These are phyloP conservation scores for Phytophthora melonis DNA, from an alignment of 352 stramenopile genomes.

Conservation along the genomic window DNA sequence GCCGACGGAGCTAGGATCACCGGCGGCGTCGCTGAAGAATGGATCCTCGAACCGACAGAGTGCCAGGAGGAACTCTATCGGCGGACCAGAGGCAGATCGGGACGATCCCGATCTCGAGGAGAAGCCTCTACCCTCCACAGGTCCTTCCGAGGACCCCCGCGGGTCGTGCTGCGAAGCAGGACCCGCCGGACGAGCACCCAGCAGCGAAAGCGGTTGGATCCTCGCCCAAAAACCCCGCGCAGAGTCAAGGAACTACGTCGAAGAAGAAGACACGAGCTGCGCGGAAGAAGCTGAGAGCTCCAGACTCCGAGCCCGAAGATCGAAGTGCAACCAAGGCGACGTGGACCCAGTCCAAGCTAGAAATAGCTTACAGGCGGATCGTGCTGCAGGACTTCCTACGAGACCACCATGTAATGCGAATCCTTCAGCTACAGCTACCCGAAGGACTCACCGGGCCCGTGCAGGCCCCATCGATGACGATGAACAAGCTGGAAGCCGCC, in stretches of 20 bases:
- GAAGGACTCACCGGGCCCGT: background rate
- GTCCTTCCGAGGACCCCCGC: slow-evolving; percentile 3
- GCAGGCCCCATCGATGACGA: background rate
- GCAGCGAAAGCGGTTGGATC: too few relatives aligned
- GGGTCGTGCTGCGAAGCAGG: slow-evolving; percentile 5
- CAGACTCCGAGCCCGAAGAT: background rate
- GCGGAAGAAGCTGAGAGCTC: slow-evolving; percentile 5
- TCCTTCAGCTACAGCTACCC: background rate
- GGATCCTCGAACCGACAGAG: too few relatives aligned
- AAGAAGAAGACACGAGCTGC: slow-evolving; percentile 1
- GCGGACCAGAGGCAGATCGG: slow-evolving; percentile 3
- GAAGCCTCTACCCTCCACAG: slow-evolving; percentile 13
- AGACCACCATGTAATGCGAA: slow-evolving; percentile 1
- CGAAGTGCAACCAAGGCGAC: background rate
- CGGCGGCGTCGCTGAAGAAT: too few relatives aligned
- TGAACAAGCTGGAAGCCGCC: background rate
- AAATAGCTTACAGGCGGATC: background rate
- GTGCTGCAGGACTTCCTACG: background rate
- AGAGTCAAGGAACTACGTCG: too few relatives aligned
- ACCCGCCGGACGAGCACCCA: background rate
- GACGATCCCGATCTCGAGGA: slow-evolving; percentile 9
- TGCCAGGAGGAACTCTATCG: slow-evolving; percentile 12
- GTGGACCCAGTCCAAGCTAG: slow-evolving; percentile 1
- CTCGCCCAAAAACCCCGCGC: too few relatives aligned
- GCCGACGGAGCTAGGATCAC: too few relatives aligned